Percentiles rank a stretch among this genome's conserved stretches.
phyloP scores from a whole-genome alignment of 2,329 filamentous ascomycete genomes.

The Trichoderma oligosporum region DNA sequence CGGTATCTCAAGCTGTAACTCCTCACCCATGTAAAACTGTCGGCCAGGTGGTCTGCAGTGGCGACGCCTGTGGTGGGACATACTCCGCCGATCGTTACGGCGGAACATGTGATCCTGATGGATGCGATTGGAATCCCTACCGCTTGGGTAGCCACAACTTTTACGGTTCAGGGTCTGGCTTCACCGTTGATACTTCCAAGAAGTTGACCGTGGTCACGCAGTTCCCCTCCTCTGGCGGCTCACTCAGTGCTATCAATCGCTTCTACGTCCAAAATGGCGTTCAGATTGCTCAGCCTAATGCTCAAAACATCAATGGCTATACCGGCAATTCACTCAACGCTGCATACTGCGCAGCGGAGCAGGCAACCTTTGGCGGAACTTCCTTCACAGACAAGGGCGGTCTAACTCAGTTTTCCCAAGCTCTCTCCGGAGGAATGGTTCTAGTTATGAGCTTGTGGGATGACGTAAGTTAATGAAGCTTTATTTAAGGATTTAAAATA shows the following conservation, averaged over 20 bases:
- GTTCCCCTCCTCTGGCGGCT: slow-evolving; percentile 52
- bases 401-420: slow-evolving; percentile 51
- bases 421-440: slow-evolving; percentile 42
- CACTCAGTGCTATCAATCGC: slow-evolving; percentile 57
- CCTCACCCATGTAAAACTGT: slow-evolving; percentile 59
- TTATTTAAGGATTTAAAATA: neutral
- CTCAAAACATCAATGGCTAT: slow-evolving; percentile 37
- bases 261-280: slow-evolving; percentile 61
- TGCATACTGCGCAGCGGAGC: slow-evolving; percentile 56
- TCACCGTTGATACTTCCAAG: slow-evolving; percentile 56
- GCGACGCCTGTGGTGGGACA: slow-evolving; percentile 51
- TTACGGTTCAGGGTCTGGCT: slow-evolving; percentile 53
- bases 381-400: slow-evolving; percentile 56
- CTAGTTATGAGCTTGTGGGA: slow-evolving; percentile 56
- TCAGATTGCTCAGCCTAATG: slow-evolving; percentile 50
- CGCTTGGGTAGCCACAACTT: slow-evolving; percentile 61
- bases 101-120: slow-evolving; percentile 64
- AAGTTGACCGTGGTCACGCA: slow-evolving; percentile 65
- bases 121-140: slow-evolving; percentile 68
- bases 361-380: slow-evolving; percentile 53
- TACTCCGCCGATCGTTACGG: slow-evolving; percentile 53
- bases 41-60: slow-evolving; percentile 49
- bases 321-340: slow-evolving; percentile 51
- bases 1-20: slow-evolving; percentile 59
- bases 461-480: slow-evolving; percentile 40